phyloP scores from a whole-genome alignment of 345 rosid species.

The Murraya paniculata region DNA sequence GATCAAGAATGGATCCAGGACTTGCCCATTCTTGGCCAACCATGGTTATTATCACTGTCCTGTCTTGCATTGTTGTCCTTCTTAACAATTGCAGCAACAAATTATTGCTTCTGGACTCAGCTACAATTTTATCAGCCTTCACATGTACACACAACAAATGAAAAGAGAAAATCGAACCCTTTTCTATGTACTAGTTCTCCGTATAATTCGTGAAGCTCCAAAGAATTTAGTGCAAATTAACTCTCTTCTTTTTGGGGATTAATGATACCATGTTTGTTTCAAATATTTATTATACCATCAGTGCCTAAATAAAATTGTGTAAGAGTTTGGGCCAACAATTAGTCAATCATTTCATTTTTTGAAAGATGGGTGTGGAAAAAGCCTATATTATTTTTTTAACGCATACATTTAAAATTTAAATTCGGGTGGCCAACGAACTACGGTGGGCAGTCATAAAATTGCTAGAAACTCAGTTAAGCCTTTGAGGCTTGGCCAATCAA shows the following conservation, averaged over 20 bases:
- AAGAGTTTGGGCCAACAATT: not conserved
- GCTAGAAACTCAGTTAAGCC: too few species aligned
- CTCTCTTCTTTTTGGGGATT: not conserved
- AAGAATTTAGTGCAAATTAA: too few species aligned
- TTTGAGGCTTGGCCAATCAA: too few species aligned
- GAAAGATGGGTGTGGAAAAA: too few species aligned
- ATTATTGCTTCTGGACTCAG: not conserved
- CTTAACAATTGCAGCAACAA: constrained; percentile 26
- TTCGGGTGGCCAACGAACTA: too few species aligned
- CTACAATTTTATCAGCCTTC: constrained; percentile 7
- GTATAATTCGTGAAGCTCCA: not conserved
- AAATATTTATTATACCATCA: not conserved
- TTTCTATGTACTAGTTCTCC: not conserved
- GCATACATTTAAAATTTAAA: too few species aligned
- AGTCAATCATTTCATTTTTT: not conserved
- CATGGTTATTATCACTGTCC: constrained; percentile 42
- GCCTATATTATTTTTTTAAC: too few species aligned
- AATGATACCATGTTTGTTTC: not conserved
- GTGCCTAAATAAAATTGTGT: not conserved
- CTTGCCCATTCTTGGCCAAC: constrained; percentile 41
- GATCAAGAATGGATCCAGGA: constrained; percentile 42
- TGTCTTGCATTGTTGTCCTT: constrained; percentile 29
- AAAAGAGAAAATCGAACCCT: not conserved
- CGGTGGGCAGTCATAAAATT: too few species aligned
- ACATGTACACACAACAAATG: not conserved